Conservation (phyloP, 208 protist genomes). For the Wallacemonas sp. region DNA sequence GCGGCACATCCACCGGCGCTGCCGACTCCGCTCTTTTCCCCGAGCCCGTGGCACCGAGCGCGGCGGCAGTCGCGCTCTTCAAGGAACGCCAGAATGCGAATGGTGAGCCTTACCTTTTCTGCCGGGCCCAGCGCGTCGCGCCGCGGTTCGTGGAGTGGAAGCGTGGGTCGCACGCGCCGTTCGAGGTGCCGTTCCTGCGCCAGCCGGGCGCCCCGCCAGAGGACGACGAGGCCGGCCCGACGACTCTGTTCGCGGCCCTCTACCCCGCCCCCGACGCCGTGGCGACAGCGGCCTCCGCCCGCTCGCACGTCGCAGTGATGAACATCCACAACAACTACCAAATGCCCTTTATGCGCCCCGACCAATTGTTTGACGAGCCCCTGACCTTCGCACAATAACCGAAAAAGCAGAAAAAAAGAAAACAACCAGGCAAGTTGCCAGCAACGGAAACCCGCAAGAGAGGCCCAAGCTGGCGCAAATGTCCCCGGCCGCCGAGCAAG, state of each 20-base stretch:
- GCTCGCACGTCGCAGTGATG: slow-evolving; percentile 12
- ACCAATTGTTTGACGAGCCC: slow-evolving; percentile 33
- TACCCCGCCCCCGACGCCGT: slow-evolving; percentile 26
- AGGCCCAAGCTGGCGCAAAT: neutral
- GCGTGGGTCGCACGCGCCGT: neutral
- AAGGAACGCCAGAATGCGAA: slow-evolving; percentile 47
- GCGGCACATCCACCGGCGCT: neutral
- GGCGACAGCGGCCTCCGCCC: slow-evolving; percentile 15
- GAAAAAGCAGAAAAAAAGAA: slow-evolving; percentile 6
- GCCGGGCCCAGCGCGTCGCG: slow-evolving; percentile 46
- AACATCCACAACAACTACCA: slow-evolving; percentile 23
- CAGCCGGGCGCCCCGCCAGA: slow-evolving; percentile 12
- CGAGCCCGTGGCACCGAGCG: slow-evolving; percentile 18
- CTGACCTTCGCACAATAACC: slow-evolving; percentile 3
- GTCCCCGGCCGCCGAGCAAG: too few species aligned
- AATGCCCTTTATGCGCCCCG: slow-evolving; percentile 50
- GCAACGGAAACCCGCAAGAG: neutral
- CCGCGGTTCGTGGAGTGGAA: slow-evolving; percentile 54
- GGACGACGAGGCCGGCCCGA: neutral
- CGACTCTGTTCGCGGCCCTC: slow-evolving; percentile 48
- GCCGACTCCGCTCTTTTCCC: slow-evolving; percentile 17
- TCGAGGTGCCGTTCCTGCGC: slow-evolving; percentile 19
- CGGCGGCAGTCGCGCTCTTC: slow-evolving; percentile 32
- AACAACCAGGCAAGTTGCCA: neutral
- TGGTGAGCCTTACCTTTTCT: slow-evolving; percentile 53